phyloP scores from a whole-genome alignment of 257 asterid genomes.

The Nicotiana otophora region DNA sequence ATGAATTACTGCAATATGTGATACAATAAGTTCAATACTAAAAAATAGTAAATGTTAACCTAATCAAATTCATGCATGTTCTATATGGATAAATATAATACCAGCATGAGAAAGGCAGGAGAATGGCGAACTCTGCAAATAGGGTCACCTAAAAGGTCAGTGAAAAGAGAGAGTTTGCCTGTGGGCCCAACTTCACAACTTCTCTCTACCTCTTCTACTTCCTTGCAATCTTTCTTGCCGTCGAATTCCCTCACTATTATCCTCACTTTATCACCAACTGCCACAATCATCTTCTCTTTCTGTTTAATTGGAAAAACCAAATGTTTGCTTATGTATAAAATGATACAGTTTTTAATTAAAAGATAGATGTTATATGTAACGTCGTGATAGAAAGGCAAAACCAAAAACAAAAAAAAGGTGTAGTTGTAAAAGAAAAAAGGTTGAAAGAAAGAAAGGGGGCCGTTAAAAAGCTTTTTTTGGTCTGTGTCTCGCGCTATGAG shows the following conservation, averaged over 20 bases:
- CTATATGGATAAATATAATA: neutral
- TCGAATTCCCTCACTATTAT: slow-evolving; percentile 71
- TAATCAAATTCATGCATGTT: no score
- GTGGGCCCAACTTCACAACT: slow-evolving; percentile 76
- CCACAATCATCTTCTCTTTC: slow-evolving; percentile 18
- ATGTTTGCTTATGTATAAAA: slow-evolving; percentile 6
- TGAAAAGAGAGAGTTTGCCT: slow-evolving; percentile 67
- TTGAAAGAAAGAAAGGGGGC: neutral
- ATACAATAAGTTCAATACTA: no score
- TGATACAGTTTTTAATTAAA: no score
- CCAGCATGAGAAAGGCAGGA: slow-evolving; percentile 87
- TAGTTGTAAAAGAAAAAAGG: neutral
- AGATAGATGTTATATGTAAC: no score
- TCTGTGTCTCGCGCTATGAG: neutral
- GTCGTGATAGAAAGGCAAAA: no score
- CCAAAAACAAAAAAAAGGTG: neutral
- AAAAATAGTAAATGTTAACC: no score
- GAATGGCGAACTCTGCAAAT: slow-evolving; percentile 87
- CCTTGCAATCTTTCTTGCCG: slow-evolving; percentile 40
- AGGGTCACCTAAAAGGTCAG: slow-evolving; percentile 90
- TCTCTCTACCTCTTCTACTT: slow-evolving; percentile 74
- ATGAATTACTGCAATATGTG: no score
- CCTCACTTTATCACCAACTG: slow-evolving; percentile 14
- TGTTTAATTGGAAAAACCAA: neutral
- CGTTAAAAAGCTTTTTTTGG: neutral